Conservation (phyloP, 805 yeast species). For the Cyberlindnera amylophila region DNA sequence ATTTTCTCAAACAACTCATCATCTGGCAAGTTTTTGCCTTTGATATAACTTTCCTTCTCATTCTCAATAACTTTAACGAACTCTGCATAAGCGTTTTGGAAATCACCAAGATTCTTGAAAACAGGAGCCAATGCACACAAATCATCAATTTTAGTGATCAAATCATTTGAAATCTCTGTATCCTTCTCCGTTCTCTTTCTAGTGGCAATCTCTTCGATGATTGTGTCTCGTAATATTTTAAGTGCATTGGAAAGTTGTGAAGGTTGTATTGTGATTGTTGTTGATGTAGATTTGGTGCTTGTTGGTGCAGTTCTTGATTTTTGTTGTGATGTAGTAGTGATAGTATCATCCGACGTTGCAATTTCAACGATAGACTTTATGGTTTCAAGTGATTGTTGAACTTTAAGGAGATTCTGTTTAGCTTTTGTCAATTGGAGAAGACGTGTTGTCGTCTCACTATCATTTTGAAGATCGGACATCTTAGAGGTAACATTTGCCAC, state of each 20-base stretch:
- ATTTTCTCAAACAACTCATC: conserved; percentile 23
- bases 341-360: conserved; percentile 13
- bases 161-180: conserved; percentile 30
- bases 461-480: conserved; percentile 30
- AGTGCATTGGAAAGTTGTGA: conserved; percentile 37
- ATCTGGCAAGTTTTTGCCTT: conserved; percentile 25
- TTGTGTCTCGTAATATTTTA: conserved; percentile 40
- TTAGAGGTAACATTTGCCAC: conserved; percentile 26
- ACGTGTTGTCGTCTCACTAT: conserved; percentile 29
- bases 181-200: conserved; percentile 25
- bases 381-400: conserved; percentile 43
- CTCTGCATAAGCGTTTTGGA: conserved; percentile 45
- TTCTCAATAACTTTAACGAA: conserved; percentile 42
- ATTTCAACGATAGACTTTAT: conserved; percentile 37
- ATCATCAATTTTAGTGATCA: conserved; percentile 42
- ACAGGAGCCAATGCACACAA: conserved; percentile 48
- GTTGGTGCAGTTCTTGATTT: conserved; percentile 22
- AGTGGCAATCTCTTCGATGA: conserved; percentile 38
- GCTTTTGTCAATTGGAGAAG: conserved; percentile 42
- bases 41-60: conserved; percentile 33
- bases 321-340: background rate
- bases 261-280: conserved; percentile 29
- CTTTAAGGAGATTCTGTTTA: conserved; percentile 43
- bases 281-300: conserved; percentile 1
- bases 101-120: conserved; percentile 49